Conservation (phyloP, 495 filamentous ascomycete species). For the Aspergillus sclerotiicarbonarius region DNA sequence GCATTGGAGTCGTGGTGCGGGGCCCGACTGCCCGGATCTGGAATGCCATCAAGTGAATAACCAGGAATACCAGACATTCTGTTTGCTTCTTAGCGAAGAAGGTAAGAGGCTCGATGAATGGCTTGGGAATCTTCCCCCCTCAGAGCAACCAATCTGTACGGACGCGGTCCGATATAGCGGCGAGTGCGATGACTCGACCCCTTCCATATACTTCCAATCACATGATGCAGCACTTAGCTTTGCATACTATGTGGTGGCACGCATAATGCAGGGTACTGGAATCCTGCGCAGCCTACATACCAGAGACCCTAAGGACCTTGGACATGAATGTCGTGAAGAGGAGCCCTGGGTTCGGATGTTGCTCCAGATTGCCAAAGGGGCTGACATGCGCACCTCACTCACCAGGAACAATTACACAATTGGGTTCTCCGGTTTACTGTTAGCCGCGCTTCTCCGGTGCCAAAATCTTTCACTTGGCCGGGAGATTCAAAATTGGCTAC, state of each 20-base stretch:
- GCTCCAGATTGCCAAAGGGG: slow-evolving; percentile 24
- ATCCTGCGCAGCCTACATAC: slow-evolving; percentile 9
- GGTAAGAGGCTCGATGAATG: slow-evolving; percentile 21
- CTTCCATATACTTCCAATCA: slow-evolving; percentile 18
- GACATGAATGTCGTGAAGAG: slow-evolving; percentile 11
- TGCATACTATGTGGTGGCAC: slow-evolving; percentile 26
- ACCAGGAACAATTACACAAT: slow-evolving; percentile 30
- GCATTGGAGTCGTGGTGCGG: slow-evolving; percentile 15
- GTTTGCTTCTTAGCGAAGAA: slow-evolving; percentile 9
- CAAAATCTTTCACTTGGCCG: slow-evolving; percentile 16
- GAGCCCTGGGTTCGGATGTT: slow-evolving; percentile 21
- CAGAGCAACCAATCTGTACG: slow-evolving; percentile 17
- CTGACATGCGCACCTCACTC: slow-evolving; percentile 16
- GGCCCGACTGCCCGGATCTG: not conserved
- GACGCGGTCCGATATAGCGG: not conserved
- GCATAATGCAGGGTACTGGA: slow-evolving; percentile 29
- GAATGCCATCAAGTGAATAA: not conserved
- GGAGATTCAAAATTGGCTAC: slow-evolving; percentile 25
- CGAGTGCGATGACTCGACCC: no score
- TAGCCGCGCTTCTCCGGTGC: slow-evolving; percentile 26
- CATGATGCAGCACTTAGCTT: slow-evolving; percentile 31
- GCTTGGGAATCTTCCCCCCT: slow-evolving; percentile 19
- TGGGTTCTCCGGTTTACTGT: slow-evolving; percentile 29
- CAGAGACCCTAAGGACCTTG: not conserved
- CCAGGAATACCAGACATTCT: not conserved